Evolutionary conservation across 768 basidiomycete species (phyloP).

Genomic region (Pulveroboletus sp.): DNA sequence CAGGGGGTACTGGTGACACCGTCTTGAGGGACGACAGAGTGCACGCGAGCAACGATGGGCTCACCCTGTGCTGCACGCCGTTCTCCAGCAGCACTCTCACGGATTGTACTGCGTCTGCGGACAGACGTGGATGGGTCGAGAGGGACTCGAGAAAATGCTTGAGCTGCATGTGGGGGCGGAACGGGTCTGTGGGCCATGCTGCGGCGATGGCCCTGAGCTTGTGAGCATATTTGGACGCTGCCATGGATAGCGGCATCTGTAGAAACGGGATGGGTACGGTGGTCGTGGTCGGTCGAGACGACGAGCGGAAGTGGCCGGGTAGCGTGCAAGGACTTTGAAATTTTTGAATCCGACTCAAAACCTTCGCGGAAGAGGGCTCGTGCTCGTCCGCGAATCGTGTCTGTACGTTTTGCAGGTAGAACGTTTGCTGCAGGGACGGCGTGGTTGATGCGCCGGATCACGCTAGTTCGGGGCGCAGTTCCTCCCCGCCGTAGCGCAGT

Average conservation of each 20-base stretch:
- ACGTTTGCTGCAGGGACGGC: no score
- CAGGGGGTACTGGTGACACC: constrained; percentile 52
- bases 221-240: constrained; percentile 38
- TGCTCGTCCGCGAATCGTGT: no score
- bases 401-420: no score
- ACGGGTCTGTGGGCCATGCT: constrained; percentile 67
- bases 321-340: constrained; percentile 6
- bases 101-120: constrained; percentile 54
- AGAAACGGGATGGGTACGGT: no score
- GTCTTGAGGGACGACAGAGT: constrained; percentile 1
- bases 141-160: constrained; percentile 60
- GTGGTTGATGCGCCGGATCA: no score
- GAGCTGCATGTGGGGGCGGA: constrained; percentile 73
- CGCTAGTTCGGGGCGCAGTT: no score
- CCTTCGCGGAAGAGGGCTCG: constrained; percentile 20
- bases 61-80: constrained; percentile 54
- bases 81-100: constrained; percentile 52
- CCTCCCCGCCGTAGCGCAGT: no score
- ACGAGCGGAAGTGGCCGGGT: neutral
- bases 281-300: no score
- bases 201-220: constrained; percentile 53
- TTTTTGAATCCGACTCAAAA: constrained; percentile 17
- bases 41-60: neutral
- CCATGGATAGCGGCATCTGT: constrained; percentile 7
- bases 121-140: constrained; percentile 63